Conservation (phyloP, 306 rosid genomes). For the Mimosa bimucronata region DNA sequence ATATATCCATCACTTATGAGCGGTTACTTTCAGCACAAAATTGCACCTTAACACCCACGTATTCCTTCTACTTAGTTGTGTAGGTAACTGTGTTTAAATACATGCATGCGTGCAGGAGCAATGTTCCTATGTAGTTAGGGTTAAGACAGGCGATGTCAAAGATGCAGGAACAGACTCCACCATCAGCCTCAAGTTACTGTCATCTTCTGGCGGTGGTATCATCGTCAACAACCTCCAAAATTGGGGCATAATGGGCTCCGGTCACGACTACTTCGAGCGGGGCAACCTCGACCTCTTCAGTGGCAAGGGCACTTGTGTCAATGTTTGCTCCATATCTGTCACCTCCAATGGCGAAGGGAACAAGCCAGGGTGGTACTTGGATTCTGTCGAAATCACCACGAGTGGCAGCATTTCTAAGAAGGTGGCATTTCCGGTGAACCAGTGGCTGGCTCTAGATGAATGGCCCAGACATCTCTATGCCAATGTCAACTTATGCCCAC, state of each 20-base stretch:
- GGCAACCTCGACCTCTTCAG: not conserved
- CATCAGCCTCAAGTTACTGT: not conserved
- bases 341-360: not conserved
- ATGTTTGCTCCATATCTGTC: not conserved
- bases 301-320: not conserved
- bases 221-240: not conserved
- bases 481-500: not conserved
- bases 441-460: not conserved
- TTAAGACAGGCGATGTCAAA: not conserved
- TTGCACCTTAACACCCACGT: no score
- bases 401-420: not conserved
- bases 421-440: not conserved
- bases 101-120: not conserved
- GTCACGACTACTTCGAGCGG: not conserved
- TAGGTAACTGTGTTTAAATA: no score
- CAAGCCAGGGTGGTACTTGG: slow-evolving; percentile 1
- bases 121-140: not conserved
- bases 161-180: not conserved
- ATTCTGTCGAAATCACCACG: not conserved
- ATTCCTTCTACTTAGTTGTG: no score
- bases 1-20: no score
- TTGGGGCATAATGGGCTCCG: not conserved
- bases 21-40: no score
- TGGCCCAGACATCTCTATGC: not conserved
- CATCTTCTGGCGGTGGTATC: not conserved